Evolutionary conservation across 1,284 basidiomycete species (phyloP).

Genomic region (Moesziomyces globuligerus): DNA sequence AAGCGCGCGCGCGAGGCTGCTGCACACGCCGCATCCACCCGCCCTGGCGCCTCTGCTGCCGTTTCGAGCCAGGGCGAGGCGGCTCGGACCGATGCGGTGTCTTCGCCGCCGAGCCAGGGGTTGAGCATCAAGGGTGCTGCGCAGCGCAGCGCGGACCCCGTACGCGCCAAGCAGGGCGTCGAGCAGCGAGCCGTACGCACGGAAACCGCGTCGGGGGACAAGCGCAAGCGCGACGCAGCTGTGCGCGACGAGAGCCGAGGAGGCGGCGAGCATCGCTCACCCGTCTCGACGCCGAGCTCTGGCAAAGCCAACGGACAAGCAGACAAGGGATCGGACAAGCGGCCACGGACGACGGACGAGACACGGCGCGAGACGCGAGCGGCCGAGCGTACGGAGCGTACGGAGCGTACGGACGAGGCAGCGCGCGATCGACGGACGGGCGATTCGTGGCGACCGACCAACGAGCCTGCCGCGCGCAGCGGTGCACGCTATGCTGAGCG

Average conservation of each 20-base stretch:
- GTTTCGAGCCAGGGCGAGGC: not conserved
- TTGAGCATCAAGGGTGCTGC: constrained; percentile 44
- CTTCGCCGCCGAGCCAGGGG: constrained; percentile 8
- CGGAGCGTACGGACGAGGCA: not conserved
- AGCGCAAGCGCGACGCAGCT: not conserved
- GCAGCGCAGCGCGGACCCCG: constrained; percentile 22
- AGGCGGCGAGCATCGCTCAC: too few species aligned
- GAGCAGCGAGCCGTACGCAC: constrained; percentile 1
- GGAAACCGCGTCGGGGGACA: too few species aligned
- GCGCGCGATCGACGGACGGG: not conserved
- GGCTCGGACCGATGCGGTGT: constrained; percentile 3
- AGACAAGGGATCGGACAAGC: too few species aligned
- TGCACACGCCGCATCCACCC: not conserved
- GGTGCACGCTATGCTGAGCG: not conserved
- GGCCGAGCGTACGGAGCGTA: too few species aligned
- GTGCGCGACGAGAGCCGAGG: too few species aligned
- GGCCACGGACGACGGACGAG: too few species aligned
- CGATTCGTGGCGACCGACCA: not conserved
- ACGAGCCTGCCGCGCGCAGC: too few species aligned
- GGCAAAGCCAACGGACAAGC: too few species aligned
- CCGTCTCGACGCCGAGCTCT: too few species aligned
- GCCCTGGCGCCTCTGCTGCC: too few species aligned
- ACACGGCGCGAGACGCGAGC: too few species aligned
- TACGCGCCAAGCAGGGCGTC: not conserved
- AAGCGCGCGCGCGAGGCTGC: constrained; percentile 22